Evolutionary conservation across 345 rosid genomes (phyloP).

Genomic region (Syzygium aromaticum): DNA sequence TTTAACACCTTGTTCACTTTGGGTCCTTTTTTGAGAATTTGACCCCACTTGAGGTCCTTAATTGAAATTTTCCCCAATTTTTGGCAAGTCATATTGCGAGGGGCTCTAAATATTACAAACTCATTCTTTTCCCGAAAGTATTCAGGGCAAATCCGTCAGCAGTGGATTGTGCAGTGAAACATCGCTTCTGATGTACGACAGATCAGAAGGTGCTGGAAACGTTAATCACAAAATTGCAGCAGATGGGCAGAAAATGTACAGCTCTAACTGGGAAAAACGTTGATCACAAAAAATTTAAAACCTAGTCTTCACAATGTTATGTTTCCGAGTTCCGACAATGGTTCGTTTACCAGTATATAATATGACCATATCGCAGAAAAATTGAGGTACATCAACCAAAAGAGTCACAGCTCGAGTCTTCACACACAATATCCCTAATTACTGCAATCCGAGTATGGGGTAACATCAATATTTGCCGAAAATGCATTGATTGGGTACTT

Average conservation of each 20-base stretch:
- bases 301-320: not conserved
- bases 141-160: not conserved
- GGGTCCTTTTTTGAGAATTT: no score
- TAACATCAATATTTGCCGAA: not conserved
- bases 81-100: not conserved
- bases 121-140: not conserved
- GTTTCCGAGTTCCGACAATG: not conserved
- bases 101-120: not conserved
- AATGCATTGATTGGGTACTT: not conserved
- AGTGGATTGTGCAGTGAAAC: not conserved
- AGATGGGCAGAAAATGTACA: not conserved
- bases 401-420: not conserved
- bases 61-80: no score
- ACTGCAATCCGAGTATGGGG: not conserved
- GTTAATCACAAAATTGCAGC: not conserved
- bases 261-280: not conserved
- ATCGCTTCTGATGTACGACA: not conserved
- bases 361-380: not conserved
- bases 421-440: not conserved
- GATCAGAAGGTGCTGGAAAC: not conserved
- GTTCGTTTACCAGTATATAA: not conserved
- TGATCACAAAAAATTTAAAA: not conserved
- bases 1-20: no score
- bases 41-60: no score
- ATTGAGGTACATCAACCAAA: not conserved